Conservation (phyloP, 129 eudicot genomes). For the Apium graveolens region DNA sequence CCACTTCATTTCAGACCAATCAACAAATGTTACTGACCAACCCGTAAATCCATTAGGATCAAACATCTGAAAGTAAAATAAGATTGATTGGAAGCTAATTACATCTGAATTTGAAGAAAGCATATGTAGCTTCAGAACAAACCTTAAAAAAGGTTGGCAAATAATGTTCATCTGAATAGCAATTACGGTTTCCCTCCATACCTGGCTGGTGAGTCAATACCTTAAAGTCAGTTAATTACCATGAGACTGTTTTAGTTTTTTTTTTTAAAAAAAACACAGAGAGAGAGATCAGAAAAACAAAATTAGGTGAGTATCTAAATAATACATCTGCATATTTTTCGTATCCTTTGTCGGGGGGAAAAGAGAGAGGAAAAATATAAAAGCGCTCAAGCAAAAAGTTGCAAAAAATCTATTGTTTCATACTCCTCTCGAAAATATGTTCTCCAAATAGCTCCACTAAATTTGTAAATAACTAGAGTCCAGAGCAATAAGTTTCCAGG, state of each 20-base stretch:
- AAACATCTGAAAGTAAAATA: conserved; percentile 44
- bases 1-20: conserved; percentile 95
- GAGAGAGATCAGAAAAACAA: neutral
- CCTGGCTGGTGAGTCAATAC: conserved; percentile 45
- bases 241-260: neutral
- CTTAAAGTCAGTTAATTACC: neutral
- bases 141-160: conserved; percentile 61
- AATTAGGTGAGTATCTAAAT: neutral
- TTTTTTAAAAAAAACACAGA: neutral
- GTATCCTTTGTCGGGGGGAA: neutral
- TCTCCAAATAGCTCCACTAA: neutral
- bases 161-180: conserved; percentile 77
- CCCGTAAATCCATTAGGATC: conserved; percentile 71
- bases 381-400: neutral
- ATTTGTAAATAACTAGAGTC: neutral
- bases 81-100: neutral
- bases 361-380: neutral
- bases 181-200: conserved; percentile 50
- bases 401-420: neutral
- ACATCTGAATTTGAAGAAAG: neutral
- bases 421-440: neutral
- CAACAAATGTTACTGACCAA: conserved; percentile 83
- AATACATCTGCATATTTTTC: neutral
- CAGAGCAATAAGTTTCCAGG: neutral
- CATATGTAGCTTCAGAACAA: conserved; percentile 4